These are phyloP conservation scores for Thielaviopsis populi DNA, from an alignment of 2,329 filamentous ascomycete genomes.

Conservation along the genomic window DNA sequence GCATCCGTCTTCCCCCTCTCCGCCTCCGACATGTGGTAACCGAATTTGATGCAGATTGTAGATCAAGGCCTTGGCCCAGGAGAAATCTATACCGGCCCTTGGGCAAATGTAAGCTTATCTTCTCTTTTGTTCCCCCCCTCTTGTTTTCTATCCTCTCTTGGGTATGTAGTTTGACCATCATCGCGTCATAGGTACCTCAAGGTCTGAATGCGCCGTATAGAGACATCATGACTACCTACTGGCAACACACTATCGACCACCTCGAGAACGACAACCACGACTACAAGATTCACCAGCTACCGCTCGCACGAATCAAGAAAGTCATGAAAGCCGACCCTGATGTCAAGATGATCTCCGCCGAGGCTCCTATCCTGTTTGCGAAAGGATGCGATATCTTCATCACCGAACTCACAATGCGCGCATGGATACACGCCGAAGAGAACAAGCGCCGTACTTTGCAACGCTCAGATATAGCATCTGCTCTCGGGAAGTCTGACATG, in stretches of 20 bases:
- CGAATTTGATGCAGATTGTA: conserved; percentile 46
- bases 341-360: conserved; percentile 98
- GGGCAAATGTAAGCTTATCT: conserved; percentile 63
- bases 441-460: conserved; percentile 95
- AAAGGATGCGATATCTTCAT: conserved; percentile 99
- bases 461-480: conserved; percentile 89
- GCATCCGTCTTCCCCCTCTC: conserved; percentile 19
- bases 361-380: conserved; percentile 92
- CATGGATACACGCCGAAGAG: conserved; percentile 98
- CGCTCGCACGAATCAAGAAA: conserved; percentile 97
- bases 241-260: conserved; percentile 95
- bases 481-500: conserved; percentile 95
- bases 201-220: conserved; percentile 84
- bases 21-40: neutral
- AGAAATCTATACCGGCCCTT: conserved; percentile 84
- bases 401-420: conserved; percentile 95
- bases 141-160: neutral
- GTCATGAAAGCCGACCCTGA: conserved; percentile 99
- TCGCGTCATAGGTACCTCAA: conserved; percentile 62
- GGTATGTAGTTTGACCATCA: neutral
- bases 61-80: conserved; percentile 79
- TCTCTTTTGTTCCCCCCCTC: neutral
- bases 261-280: conserved; percentile 91
- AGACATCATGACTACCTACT: conserved; percentile 96
- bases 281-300: conserved; percentile 95